These are phyloP conservation scores for Verticillium klebahnii DNA, from an alignment of 2,329 filamentous ascomycete genomes.

Conservation along the genomic window DNA sequence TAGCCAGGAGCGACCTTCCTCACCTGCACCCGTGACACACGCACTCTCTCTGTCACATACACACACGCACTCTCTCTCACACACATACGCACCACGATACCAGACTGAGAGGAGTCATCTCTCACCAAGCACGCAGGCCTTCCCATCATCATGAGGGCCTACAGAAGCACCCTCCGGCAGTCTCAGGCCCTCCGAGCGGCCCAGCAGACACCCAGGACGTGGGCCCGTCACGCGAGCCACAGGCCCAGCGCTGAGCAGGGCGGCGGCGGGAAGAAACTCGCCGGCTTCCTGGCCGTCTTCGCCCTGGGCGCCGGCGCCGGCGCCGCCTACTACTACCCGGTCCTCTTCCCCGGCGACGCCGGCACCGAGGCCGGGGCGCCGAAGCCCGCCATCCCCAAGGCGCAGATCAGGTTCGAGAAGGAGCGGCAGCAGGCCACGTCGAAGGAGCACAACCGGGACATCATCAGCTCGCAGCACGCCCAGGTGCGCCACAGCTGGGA, in stretches of 20 bases:
- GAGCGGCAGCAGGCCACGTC: constrained; percentile 51
- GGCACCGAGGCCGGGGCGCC: constrained; percentile 22
- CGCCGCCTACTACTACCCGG: constrained; percentile 32
- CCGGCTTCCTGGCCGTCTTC: constrained; percentile 28
- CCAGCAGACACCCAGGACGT: not conserved
- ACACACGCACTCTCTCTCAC: not conserved
- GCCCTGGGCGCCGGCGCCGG: constrained; percentile 20
- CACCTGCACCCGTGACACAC: not conserved
- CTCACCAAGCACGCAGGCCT: too few species aligned
- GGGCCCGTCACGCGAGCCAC: not conserved
- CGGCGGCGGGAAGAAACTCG: constrained; percentile 21
- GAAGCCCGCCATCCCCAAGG: constrained; percentile 23
- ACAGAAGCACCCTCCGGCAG: not conserved
- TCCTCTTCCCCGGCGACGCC: constrained; percentile 15
- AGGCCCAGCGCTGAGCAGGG: constrained; percentile 8
- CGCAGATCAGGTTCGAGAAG: constrained; percentile 65
- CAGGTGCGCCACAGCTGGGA: constrained; percentile 81
- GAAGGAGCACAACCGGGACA: constrained; percentile 68
- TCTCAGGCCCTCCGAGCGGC: constrained; percentile 11
- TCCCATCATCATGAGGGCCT: not conserved
- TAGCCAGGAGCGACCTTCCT: not conserved
- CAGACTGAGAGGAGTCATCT: not conserved
- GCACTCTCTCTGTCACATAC: too few species aligned
- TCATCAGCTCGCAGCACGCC: constrained; percentile 79
- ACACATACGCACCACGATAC: not conserved